Conservation (phyloP, 2,329 filamentous ascomycete species). For the Xenosphaeropsis pyriputrescens region DNA sequence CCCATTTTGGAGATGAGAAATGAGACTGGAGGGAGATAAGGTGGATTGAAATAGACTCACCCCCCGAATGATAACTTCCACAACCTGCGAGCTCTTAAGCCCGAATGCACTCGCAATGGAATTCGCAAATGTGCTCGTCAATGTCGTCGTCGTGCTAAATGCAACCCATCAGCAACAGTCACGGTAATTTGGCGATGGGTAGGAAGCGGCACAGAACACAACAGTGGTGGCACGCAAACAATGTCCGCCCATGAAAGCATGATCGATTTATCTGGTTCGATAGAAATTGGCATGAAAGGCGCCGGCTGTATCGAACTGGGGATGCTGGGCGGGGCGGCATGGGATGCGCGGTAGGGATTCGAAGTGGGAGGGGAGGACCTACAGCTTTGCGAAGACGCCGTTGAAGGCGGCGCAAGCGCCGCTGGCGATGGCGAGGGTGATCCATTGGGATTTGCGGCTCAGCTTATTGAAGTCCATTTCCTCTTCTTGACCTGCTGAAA, state of each 20-base stretch:
- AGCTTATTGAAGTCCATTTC: constrained; percentile 14
- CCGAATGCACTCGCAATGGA: constrained; percentile 27
- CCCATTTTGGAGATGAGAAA: too few relatives aligned
- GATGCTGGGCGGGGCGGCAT: too few relatives aligned
- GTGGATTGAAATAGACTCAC: constrained; percentile 19
- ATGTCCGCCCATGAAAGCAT: too few relatives aligned
- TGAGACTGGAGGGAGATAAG: neutral
- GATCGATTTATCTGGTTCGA: too few relatives aligned
- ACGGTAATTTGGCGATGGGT: too few relatives aligned
- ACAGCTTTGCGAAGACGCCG: constrained; percentile 74
- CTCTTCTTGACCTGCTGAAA: constrained; percentile 1
- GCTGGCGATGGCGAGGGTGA: constrained; percentile 57
- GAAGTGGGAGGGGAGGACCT: constrained; percentile 18
- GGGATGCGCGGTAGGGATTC: too few relatives aligned
- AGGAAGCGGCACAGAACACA: neutral
- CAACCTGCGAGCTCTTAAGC: constrained; percentile 26
- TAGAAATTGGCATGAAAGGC: neutral
- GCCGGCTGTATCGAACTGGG: too few relatives aligned
- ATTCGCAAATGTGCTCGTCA: constrained; percentile 36
- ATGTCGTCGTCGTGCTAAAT: constrained; percentile 34
- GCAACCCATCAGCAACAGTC: neutral
- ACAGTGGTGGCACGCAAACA: too few relatives aligned
- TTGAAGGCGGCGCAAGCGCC: constrained; percentile 71
- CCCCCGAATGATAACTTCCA: constrained; percentile 33
- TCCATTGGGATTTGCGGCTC: constrained; percentile 35